A percentile compares a stretch with the other conserved stretches of the same genome.
phyloP scores from a whole-genome alignment of 1,284 basidiomycete genomes.

The Rhodotorula glutinis region DNA sequence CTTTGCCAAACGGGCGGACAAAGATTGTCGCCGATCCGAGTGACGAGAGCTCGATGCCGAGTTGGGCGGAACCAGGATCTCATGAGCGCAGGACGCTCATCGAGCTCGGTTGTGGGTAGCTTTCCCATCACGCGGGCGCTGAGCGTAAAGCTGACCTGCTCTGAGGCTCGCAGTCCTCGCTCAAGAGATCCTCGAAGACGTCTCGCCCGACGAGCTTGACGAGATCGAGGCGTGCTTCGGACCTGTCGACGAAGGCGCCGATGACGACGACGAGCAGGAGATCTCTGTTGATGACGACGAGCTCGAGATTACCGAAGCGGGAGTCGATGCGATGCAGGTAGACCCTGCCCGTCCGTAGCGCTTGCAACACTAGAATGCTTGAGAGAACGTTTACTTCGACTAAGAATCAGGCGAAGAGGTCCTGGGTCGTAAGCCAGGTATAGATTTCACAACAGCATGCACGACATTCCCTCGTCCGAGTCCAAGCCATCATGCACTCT shows the following conservation, averaged over 20 bases:
- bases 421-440: too few species aligned
- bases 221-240: constrained; percentile 35
- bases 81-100: constrained; percentile 10
- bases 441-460: neutral
- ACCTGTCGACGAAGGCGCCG: constrained; percentile 1
- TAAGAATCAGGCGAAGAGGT: too few species aligned
- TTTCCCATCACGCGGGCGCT: too few species aligned
- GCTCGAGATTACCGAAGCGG: neutral
- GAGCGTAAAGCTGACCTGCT: neutral
- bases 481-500: neutral
- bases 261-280: neutral
- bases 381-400: too few species aligned
- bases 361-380: too few species aligned
- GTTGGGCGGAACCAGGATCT: constrained; percentile 7
- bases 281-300: neutral
- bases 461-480: neutral
- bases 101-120: constrained; percentile 24
- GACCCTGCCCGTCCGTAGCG: neutral
- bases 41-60: constrained; percentile 11
- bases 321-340: neutral
- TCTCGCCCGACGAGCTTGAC: constrained; percentile 30
- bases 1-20: neutral
- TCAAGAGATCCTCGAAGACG: constrained; percentile 38
- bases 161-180: constrained; percentile 17
- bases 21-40: constrained; percentile 4